Base-by-base conservation (phyloP, 2,329 filamentous ascomycete species). In the Fusarium bactridioides region DNA sequence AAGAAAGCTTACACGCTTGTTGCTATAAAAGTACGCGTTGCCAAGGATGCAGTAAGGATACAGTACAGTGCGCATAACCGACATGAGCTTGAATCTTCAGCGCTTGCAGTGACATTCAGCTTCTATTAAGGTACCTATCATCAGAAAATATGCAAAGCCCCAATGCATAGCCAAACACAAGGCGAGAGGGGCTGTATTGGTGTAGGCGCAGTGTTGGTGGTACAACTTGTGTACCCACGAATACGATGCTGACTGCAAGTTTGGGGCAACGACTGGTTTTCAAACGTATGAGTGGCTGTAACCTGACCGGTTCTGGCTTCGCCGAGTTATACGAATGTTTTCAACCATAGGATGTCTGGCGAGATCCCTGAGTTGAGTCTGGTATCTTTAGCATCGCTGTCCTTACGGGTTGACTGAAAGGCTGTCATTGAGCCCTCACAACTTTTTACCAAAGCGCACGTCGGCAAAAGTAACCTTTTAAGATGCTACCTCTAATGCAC, bases 171-270 rank as follows among this genome's bases (percentile, higher is more conserved):
- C 63, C 60, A 48, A 61, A 29, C 41, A 58, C 60, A 54, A 35
- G 35, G n/a, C 41, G 19, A 25, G 53, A 44, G 31, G 57, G n/a
- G 38, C 44, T 58, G 47, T 65, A 55, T 67, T 67, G 63, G 54
- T 59, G 47, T 64, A 61, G 63, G 61, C 45, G 55, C 63, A 70
- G 64, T 59, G 41, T 53, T 64, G 55, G 74, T 75, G 37, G 57
- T 61, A 75, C 68, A 70, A 48, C 50, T 38, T 59, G 44, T 64
- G 47, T 50, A 57, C 43, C 67, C 65, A 67, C 48, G 59, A 67
- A 75, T 75, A 75, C 72, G 74, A 76, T 69, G 63, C 69, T 71
- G 61, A 62, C 58, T 64, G 59, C 61, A 68, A 70, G 61, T 63
- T 61, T 64, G 68, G 47, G 58, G 59, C 44, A 61, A 25, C 51